Evolutionary conservation across 2,329 filamentous ascomycete genomes (phyloP).

Genomic region (Blastomyces silverae): DNA sequence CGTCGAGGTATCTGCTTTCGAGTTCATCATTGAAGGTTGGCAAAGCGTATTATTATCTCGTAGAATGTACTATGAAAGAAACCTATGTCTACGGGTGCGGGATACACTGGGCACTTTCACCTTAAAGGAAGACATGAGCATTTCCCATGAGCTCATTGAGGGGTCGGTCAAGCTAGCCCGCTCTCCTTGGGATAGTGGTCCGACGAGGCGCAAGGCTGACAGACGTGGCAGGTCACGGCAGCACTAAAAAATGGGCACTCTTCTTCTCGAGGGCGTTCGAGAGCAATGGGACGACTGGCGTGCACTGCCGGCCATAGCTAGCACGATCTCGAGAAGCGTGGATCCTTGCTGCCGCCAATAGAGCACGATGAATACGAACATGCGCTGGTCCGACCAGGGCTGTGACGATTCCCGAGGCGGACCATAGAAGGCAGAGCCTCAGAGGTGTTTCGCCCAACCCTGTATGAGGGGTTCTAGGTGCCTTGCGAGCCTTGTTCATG

Average conservation of each 20-base stretch:
- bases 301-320: neutral
- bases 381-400: constrained; percentile 6
- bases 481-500: neutral
- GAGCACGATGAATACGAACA: neutral
- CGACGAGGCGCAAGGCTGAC: constrained; percentile 6
- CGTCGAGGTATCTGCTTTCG: neutral
- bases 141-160: neutral
- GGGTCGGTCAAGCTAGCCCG: neutral
- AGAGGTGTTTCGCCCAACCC: neutral
- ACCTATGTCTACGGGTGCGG: neutral
- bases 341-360: constrained; percentile 3
- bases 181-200: neutral
- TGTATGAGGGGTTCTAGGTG: neutral
- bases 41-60: neutral
- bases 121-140: neutral
- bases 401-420: neutral
- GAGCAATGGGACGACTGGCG: neutral
- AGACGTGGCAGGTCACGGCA: constrained; percentile 4
- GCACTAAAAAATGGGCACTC: neutral
- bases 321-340: neutral
- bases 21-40: neutral
- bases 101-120: neutral
- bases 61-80: neutral
- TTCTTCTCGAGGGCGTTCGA: too few relatives aligned
- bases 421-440: neutral